Evolutionary conservation across 495 filamentous ascomycete genomes (phyloP).

Genomic region (Penicillium coprophilum): DNA sequence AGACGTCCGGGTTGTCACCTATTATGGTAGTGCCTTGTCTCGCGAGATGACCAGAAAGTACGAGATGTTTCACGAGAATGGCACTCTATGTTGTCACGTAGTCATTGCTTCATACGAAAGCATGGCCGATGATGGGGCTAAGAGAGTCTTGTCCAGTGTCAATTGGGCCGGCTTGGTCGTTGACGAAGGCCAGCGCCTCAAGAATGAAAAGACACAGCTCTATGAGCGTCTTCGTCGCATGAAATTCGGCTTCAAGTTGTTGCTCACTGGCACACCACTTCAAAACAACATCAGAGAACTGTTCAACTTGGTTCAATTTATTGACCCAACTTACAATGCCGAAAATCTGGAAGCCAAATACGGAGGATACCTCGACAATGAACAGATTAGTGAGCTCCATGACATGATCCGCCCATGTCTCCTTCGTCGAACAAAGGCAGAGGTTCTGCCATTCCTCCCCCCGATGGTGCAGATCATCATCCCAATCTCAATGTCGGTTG

Average conservation of each 20-base stretch:
- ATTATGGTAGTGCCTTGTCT: conserved; percentile 71
- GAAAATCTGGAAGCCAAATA: conserved; percentile 72
- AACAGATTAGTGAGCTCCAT: conserved; percentile 79
- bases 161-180: conserved; percentile 89
- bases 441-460: conserved; percentile 86
- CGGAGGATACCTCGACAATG: conserved; percentile 64
- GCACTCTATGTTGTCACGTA: conserved; percentile 75
- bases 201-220: conserved; percentile 83
- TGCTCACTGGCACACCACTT: conserved; percentile 87
- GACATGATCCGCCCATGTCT: conserved; percentile 83
- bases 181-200: conserved; percentile 94
- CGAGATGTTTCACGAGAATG: conserved; percentile 75
- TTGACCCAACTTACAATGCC: conserved; percentile 70
- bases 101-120: conserved; percentile 95
- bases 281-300: conserved; percentile 95
- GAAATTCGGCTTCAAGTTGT: conserved; percentile 73
- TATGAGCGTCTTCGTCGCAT: conserved; percentile 71
- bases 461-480: conserved; percentile 93
- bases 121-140: conserved; percentile 65
- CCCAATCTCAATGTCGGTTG: conserved; percentile 84
- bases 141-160: conserved; percentile 60
- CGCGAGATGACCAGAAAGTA: conserved; percentile 69
- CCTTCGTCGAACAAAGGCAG: conserved; percentile 79
- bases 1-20: conserved; percentile 80
- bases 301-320: conserved; percentile 93